Evolutionary conservation across 257 asterid species (phyloP).

Genomic region (Forsythia suspensa): DNA sequence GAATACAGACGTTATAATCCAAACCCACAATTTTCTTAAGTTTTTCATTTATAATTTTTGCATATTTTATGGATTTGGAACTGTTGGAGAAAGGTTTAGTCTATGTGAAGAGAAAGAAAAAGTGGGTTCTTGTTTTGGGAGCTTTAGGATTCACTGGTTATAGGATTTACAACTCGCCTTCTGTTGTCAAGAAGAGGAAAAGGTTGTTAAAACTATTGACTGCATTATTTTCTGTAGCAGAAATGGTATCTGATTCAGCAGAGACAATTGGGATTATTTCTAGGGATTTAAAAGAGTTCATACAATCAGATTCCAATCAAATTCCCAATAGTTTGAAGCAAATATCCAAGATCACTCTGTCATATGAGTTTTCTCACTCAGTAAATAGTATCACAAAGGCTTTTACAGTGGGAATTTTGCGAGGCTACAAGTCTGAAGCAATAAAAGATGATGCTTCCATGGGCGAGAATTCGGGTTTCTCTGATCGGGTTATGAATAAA

Average conservation of each 20-base stretch:
- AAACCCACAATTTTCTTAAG: not conserved
- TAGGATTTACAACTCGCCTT: constrained; percentile 50
- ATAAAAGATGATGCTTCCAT: not conserved
- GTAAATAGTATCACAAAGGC: constrained; percentile 44
- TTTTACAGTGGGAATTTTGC: constrained; percentile 53
- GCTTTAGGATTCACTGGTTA: constrained; percentile 55
- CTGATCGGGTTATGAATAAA: constrained; percentile 44
- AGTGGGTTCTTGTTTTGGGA: constrained; percentile 47
- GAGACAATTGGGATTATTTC: constrained; percentile 60
- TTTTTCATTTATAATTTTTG: not conserved
- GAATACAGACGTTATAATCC: not conserved
- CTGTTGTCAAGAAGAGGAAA: constrained; percentile 52
- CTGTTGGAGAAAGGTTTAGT: constrained; percentile 34
- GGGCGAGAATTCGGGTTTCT: constrained; percentile 18
- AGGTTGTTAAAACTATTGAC: constrained; percentile 38
- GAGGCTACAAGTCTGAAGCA: constrained; percentile 33
- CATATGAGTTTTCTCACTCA: constrained; percentile 52
- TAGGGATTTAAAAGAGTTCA: constrained; percentile 53
- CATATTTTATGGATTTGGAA: constrained; percentile 38
- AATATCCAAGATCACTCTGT: constrained; percentile 53
- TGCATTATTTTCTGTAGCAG: constrained; percentile 47
- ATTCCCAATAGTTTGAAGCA: constrained; percentile 73
- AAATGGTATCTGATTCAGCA: constrained; percentile 64
- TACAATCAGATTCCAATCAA: constrained; percentile 59
- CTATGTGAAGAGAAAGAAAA: constrained; percentile 39